Conservation (phyloP, 1,284 basidiomycete species). For the Anthracocystis panici-leucophaei region DNA sequence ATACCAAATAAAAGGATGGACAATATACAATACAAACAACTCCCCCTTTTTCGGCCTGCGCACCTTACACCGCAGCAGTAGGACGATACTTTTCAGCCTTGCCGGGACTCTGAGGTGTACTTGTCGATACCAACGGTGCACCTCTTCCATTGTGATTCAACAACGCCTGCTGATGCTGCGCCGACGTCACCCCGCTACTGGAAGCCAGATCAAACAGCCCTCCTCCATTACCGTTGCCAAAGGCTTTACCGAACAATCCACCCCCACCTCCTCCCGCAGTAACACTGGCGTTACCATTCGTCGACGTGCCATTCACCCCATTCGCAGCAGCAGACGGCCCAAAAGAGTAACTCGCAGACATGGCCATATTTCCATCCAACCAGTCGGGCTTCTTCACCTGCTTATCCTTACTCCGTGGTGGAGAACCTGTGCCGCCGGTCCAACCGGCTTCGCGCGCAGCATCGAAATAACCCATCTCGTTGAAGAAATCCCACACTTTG, state of each 20-base stretch:
- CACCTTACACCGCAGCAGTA: conserved; percentile 30
- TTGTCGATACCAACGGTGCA: conserved; percentile 34
- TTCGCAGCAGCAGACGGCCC: conserved; percentile 9
- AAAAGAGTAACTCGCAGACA: conserved; percentile 45
- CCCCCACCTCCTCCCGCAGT: conserved; percentile 1
- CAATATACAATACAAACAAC: conserved; percentile 4
- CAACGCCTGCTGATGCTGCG: conserved; percentile 48
- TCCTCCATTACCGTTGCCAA: conserved; percentile 21
- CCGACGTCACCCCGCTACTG: conserved; percentile 27
- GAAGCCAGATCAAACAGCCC: conserved; percentile 39
- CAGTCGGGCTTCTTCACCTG: conserved; percentile 46
- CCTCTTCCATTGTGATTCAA: conserved; percentile 48
- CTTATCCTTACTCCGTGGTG: conserved; percentile 40
- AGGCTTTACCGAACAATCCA: conserved; percentile 20
- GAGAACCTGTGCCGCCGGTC: conserved; percentile 47
- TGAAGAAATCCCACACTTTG: conserved; percentile 67
- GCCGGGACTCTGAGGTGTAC: conserved; percentile 26
- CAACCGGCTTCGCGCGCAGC: conserved; percentile 50
- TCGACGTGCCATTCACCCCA: conserved; percentile 6
- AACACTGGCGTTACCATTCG: neutral
- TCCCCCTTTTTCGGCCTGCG: no score
- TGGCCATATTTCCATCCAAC: conserved; percentile 47
- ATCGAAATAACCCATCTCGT: conserved; percentile 64
- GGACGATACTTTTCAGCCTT: conserved; percentile 43
- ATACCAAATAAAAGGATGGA: no score